Percentiles rank a stretch among this genome's conserved stretches.
Evolutionary conservation across 2,329 filamentous ascomycete genomes (phyloP).

Genomic region (Fusarium sp.): DNA sequence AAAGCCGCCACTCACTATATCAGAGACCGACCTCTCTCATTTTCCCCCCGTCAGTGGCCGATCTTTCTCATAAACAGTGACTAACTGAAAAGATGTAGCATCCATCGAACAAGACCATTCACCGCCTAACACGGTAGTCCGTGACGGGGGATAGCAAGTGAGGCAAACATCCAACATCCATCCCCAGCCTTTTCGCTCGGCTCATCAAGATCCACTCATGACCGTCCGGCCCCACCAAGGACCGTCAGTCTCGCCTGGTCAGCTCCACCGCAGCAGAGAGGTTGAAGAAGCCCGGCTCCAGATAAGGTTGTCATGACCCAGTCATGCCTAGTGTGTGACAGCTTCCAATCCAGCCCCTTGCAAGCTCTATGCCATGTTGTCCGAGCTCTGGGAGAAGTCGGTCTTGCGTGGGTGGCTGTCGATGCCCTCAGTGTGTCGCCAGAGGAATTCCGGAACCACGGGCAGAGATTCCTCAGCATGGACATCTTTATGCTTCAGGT

Average conservation of each 20-base stretch:
- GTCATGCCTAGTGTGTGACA: not conserved
- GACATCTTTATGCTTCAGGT: not conserved
- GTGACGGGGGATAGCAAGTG: not conserved
- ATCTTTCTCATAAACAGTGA: not conserved
- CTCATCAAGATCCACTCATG: constrained; percentile 1
- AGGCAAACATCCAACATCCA: constrained; percentile 1
- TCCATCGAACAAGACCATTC: not conserved
- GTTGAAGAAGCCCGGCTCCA: not conserved
- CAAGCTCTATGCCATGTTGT: not conserved
- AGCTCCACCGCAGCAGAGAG: not conserved
- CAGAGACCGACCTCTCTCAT: not conserved
- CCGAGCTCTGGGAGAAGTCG: not conserved
- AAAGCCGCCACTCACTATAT: not conserved
- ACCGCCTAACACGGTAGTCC: not conserved
- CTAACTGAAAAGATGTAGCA: not conserved
- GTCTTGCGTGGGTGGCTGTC: not conserved
- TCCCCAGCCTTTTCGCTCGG: not conserved
- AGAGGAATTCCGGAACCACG: not conserved
- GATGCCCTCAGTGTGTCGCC: not conserved
- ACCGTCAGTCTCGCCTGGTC: not conserved
- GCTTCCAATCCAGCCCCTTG: not conserved
- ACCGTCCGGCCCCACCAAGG: not conserved
- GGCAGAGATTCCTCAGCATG: not conserved
- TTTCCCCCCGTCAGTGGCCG: not conserved
- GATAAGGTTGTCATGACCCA: not conserved